Evolutionary conservation across 1,284 basidiomycete genomes (phyloP), one percentile per base, ranked within the genome.

Genomic region (Ustilago bromivora): DNA sequence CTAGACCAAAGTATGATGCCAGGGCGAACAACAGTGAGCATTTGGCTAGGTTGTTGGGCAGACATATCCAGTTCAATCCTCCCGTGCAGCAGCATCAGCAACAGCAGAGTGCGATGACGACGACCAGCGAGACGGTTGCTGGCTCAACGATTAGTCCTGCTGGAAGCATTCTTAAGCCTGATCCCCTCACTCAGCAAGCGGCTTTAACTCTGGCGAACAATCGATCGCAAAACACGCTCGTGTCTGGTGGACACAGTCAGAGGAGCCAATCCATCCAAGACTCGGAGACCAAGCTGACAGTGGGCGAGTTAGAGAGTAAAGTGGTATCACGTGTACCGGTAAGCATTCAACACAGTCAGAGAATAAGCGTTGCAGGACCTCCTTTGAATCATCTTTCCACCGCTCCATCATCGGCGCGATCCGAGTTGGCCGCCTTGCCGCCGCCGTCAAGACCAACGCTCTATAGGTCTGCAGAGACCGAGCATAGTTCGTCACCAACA

Each of bases 1-100:
- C 76, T 13, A 19, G 76, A 8, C 76, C 76, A 13, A 72, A 70
- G 43, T 78, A 78, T 61, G 72, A 78, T 51, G 76, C 69, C 13
- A 59, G 69, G 12, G 32, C 35, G 49, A 78, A 78, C 66, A 78
- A 78, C 34, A 64, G 51, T 23, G 69, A 76, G 58, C 69, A 66
- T 23, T 60, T 76, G 3, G 76, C 72, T 1, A 52, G 76, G 4
- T 55, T 78, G 5, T 61, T 78, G 34, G 69, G 58, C 0, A 47
- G 63, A 17, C 72, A 78, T 49, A 62, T 78, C 36, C 62, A 75
- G 17, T 72, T 69, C 38, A 61, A 43, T 2, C 19, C 53, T 31
- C 28, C 17, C 4, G 9, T 36, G 19, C 46, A 52, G 36, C n/a
- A 40, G 31, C 62, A 49, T 7, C 49, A 34, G 34, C 54, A 31